Percentiles rank a stretch among this genome's conserved stretches.
These are phyloP conservation scores for Leccinum solheimii DNA, from an alignment of 1,284 basidiomycete genomes.

Conservation along the genomic window DNA sequence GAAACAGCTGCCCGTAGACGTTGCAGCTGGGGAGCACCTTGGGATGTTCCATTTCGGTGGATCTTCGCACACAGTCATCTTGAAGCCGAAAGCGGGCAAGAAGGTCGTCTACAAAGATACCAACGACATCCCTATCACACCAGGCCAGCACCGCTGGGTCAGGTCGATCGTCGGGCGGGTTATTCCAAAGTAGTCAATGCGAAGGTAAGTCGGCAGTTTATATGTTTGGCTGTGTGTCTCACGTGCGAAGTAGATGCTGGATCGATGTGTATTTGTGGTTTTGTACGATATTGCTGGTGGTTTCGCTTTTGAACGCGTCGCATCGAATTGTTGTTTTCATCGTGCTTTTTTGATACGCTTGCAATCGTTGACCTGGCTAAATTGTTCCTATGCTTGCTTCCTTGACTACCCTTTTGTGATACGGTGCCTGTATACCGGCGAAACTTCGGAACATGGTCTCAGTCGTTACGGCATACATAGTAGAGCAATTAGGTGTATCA, in stretches of 20 bases:
- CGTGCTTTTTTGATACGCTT: background rate
- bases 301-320: background rate
- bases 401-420: background rate
- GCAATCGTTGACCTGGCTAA: background rate
- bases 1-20: background rate
- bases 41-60: slow-evolving; percentile 57
- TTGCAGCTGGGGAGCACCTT: slow-evolving; percentile 25
- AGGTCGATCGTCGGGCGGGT: slow-evolving; percentile 6
- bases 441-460: background rate
- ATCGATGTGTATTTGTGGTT: background rate
- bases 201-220: background rate
- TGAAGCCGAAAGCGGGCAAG: slow-evolving; percentile 24
- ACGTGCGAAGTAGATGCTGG: background rate
- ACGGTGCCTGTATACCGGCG: background rate
- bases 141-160: slow-evolving; percentile 6
- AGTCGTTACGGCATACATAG: background rate
- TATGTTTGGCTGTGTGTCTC: background rate
- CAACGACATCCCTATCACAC: background rate
- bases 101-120: background rate
- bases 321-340: background rate
- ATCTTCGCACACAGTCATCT: slow-evolving; percentile 44
- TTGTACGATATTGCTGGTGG: background rate
- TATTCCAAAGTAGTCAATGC: too few relatives aligned
- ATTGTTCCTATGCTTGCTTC: background rate
- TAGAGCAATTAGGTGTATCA: too few relatives aligned